A percentile compares a stretch with the other conserved stretches of the same genome.
These are phyloP conservation scores for Leersia perrieri DNA, from an alignment of 176 grass and related monocot species.

Conservation along the genomic window DNA sequence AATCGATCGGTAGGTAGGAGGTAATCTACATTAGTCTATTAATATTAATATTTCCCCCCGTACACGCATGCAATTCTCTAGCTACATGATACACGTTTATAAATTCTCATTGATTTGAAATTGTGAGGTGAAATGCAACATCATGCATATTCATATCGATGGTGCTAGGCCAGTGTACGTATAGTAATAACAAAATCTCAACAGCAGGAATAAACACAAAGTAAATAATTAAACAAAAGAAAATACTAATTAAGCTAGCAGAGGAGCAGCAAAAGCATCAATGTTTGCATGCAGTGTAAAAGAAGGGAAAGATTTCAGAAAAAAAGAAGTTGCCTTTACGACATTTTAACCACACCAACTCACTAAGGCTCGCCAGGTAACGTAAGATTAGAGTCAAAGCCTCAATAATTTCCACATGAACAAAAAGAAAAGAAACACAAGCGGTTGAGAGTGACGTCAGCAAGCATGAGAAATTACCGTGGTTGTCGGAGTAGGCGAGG, in stretches of 20 bases:
- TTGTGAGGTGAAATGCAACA: not conserved
- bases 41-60: not conserved
- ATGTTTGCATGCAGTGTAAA: not conserved
- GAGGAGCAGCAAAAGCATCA: not conserved
- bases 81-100: too few relatives aligned
- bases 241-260: not conserved
- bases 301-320: not conserved
- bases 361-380: too few relatives aligned
- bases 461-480: too few relatives aligned
- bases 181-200: too few relatives aligned
- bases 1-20: not conserved
- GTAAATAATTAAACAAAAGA: not conserved
- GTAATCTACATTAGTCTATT: not conserved
- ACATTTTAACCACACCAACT: not conserved
- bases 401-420: not conserved
- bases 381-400: slow-evolving; percentile 6
- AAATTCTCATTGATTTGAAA: not conserved
- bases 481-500: slow-evolving; percentile 72
- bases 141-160: not conserved
- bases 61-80: not conserved
- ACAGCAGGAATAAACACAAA: not conserved
- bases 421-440: not conserved
- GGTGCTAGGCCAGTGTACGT: too few relatives aligned
- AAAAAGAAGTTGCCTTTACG: not conserved
- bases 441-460: not conserved